Base-by-base conservation (phyloP, 2,329 filamentous ascomycete species). In the Alternaria conjuncta region DNA sequence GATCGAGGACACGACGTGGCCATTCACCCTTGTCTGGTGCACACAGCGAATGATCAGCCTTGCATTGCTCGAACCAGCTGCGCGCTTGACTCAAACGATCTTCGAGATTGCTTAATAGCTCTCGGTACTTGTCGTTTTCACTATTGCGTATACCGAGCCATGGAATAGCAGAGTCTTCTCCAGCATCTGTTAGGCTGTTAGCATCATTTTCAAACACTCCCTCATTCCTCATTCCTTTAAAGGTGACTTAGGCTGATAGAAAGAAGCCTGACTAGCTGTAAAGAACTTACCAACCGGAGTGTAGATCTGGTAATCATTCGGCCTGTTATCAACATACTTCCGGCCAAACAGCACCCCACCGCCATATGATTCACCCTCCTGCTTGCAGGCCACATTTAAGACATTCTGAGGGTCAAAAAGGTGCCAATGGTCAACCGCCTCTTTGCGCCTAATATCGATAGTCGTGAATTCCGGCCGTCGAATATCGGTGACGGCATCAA, bases 241-340 rank as follows among this genome's bases (percentile, higher is more conserved):
- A 51, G 28, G 3, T 2, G 21, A 13, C 28, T 23, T 23, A 1
- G 28, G 5, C 20, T 11, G 11, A 23, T n/a, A 21, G 8, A 9
- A n/a, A 30, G 11, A 18, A 36, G 21, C 21, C 8, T n/a, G 13
- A 23, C 3, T 4, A 25, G 11, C 28, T 15, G 13, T 10, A 3
- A 57, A 25, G 18, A 6, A 57, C 55, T 57, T 21, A 57, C 43
- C 7, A 49, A 36, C 6, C 10, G 55, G 55, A 18, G 55, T 57
- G 12, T 57, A 57, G 20, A 57, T 47, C 6, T 57, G 18, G 47
- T 47, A 47, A 44, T 56, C 54, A 21, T 56, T 56, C 26, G 41
- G 20, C 4, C 21, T 30, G 1, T 12, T 23, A 9, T 26, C 36
- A 6, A 56, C 26, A 47, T 23, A 51, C 28, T 32, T 21, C 20